Conservation (phyloP, 805 yeast genomes). For the Candida succiphila region DNA sequence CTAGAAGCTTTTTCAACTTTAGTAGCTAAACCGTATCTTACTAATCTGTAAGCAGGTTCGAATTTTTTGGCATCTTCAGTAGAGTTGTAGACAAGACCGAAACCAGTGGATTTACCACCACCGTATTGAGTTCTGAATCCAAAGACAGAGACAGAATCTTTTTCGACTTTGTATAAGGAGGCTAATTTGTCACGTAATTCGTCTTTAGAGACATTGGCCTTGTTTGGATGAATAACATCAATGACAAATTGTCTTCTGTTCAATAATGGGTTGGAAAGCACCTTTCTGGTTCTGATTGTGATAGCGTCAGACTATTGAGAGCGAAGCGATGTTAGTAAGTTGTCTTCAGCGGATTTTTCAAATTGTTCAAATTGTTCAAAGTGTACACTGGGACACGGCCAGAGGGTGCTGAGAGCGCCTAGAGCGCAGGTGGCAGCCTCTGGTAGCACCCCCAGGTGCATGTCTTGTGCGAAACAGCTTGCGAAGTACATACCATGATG, state of each 20-base stretch:
- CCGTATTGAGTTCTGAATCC: constrained; percentile 99
- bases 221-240: constrained; percentile 99
- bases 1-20: constrained; percentile 97
- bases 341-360: background rate
- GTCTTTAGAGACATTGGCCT: constrained; percentile 98
- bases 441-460: no score
- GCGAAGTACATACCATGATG: no score
- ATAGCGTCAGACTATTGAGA: constrained; percentile 87
- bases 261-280: constrained; percentile 97
- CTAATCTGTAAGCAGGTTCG: constrained; percentile 99
- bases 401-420: no score
- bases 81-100: constrained; percentile 98
- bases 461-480: no score
- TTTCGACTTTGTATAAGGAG: constrained; percentile 55
- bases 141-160: constrained; percentile 79
- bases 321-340: constrained; percentile 7
- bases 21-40: constrained; percentile 95
- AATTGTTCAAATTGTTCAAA: no score
- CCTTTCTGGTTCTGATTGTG: constrained; percentile 99
- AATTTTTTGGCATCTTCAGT: constrained; percentile 96
- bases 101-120: constrained; percentile 99
- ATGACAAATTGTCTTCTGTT: constrained; percentile 99
- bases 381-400: no score
- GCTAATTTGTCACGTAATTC: constrained; percentile 79
- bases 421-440: no score